Base-by-base conservation (phyloP, 768 basidiomycete genomes). In the Coprinopsis sp. region DNA sequence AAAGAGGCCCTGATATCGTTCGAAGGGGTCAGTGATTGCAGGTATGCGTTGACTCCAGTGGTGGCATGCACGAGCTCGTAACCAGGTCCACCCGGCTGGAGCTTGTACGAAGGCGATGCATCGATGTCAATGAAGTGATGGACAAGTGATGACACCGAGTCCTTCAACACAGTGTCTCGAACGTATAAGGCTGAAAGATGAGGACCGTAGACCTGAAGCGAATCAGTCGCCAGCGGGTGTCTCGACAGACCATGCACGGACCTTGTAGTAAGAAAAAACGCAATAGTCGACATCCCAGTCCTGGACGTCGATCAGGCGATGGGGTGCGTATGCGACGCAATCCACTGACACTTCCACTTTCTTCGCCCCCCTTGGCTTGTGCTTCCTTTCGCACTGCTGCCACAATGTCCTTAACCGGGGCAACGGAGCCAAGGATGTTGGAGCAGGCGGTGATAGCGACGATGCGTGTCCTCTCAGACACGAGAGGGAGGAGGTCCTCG, bases 251-350 rank as follows among this genome's bases (percentile, higher is more conserved):
- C 5, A 27, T 28, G 41, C 4, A 33, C 60, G 10, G 37, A 83
- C 87, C 77, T 89, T 91, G 70, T 89, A 90, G 54, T 81, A 74
- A 0, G 85, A 79, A 59, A 87, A 81, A 41, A 79, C 77, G 38
- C 73, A 76, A 57, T 79, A 88, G 52, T 91, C 85, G 28, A 87
- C 71, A 44, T 87, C 86, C 88, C 87, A 90, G 38, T 74, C 79
- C 48, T 72, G 76, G 13, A 87, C 87, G 53, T 90, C 81, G 24
- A 90, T 78, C 46, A 66, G 63, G 12, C 84, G 70, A 57, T 90
- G 86, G 0, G 87, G 86, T 3, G 84, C 84, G 53, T 84, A 88
- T 2, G 86, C 86, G 2, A 90, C 88, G 51, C 86, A 87, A 55
- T 90, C 88, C 2, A 89, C 71, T 1, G 73, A 77, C 12, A 88